Evolutionary conservation across 495 filamentous ascomycete genomes (phyloP).

Genomic region (Lophium mytilinum): DNA sequence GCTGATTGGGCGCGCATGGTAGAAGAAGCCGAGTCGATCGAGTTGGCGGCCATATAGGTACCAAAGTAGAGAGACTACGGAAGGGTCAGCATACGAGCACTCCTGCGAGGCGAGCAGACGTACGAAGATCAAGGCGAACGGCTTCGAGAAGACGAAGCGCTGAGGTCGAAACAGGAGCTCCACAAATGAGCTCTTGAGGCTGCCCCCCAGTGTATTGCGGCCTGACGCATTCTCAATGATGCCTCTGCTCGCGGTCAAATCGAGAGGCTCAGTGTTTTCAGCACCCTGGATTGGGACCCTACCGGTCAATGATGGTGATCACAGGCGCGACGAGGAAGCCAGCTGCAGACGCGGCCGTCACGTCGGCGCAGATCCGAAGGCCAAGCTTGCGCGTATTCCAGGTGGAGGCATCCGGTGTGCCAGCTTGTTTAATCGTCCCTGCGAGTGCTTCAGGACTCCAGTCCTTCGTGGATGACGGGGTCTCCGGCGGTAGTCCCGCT

Average conservation of each 20-base stretch:
- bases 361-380: constrained; percentile 62
- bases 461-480: not conserved
- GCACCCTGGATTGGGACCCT: constrained; percentile 22
- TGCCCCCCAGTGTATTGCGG: constrained; percentile 58
- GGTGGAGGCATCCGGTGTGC: not conserved
- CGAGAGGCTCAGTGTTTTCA: not conserved
- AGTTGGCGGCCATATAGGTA: constrained; percentile 86
- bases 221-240: constrained; percentile 96
- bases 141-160: constrained; percentile 63
- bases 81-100: not conserved
- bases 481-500: not conserved
- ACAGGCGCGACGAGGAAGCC: constrained; percentile 78
- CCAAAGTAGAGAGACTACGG: constrained; percentile 63
- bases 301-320: constrained; percentile 90
- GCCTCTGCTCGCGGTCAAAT: constrained; percentile 43
- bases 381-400: constrained; percentile 76
- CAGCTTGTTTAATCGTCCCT: not conserved
- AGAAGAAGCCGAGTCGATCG: constrained; percentile 71
- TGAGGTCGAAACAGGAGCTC: constrained; percentile 62
- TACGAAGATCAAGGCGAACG: constrained; percentile 75
- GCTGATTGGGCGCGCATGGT: constrained; percentile 51
- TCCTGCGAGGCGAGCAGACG: not conserved
- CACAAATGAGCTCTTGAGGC: constrained; percentile 54
- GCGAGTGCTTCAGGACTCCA: not conserved
- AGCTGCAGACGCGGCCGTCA: constrained; percentile 62